phyloP scores from a whole-genome alignment of 2,329 filamentous ascomycete species.

The Ceratocystis cubensis region DNA sequence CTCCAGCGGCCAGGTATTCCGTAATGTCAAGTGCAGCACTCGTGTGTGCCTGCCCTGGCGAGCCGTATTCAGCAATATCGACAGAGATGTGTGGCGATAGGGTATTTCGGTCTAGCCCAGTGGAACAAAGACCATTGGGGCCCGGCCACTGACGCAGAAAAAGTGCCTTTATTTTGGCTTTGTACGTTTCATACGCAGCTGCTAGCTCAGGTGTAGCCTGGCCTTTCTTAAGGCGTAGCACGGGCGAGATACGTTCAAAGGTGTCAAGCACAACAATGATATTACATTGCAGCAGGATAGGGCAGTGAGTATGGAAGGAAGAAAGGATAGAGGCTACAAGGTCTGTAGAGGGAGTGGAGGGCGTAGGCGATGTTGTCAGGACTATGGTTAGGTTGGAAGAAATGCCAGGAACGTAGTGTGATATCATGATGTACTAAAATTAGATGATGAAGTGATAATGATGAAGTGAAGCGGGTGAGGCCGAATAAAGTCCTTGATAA shows the following conservation, averaged over 20 bases:
- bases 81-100: background rate
- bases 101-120: background rate
- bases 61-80: constrained; percentile 39
- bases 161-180: constrained; percentile 35
- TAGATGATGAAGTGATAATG: background rate
- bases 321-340: constrained; percentile 36
- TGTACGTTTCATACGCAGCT: constrained; percentile 33
- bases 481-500: background rate
- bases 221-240: constrained; percentile 41
- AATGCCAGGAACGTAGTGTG: background rate
- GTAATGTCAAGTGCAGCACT: constrained; percentile 31
- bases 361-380: constrained; percentile 44
- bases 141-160: constrained; percentile 23
- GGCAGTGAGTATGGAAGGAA: constrained; percentile 36
- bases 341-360: constrained; percentile 41
- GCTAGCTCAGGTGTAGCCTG: constrained; percentile 37
- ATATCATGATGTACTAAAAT: too few species aligned
- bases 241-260: constrained; percentile 35
- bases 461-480: background rate
- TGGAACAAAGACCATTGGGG: background rate
- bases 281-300: constrained; percentile 31
- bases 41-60: constrained; percentile 25
- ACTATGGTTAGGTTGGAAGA: constrained; percentile 28
- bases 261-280: constrained; percentile 42
- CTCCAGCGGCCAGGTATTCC: constrained; percentile 25